phyloP scores from a whole-genome alignment of 2,329 filamentous ascomycete species.

The Chaetoscypha palmicola region DNA sequence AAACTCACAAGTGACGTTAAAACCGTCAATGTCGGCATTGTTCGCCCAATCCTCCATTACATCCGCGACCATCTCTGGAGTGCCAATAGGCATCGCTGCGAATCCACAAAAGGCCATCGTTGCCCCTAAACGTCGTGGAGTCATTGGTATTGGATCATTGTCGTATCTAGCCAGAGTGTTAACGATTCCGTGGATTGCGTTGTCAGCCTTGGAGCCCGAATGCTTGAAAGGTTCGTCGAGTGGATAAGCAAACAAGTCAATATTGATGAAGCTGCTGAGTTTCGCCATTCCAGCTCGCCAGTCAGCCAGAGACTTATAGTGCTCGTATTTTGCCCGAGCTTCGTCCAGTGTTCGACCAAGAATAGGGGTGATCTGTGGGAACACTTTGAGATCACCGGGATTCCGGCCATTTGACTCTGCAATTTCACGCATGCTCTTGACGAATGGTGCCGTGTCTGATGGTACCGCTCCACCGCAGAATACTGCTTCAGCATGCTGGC shows the following conservation, averaged over 20 bases:
- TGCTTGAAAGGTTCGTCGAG: neutral
- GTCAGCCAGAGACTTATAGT: neutral
- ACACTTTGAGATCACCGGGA: neutral
- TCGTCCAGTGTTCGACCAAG: neutral
- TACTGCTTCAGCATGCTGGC: neutral
- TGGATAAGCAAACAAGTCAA: neutral
- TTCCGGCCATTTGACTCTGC: neutral
- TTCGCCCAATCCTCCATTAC: conserved; percentile 58
- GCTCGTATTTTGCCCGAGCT: neutral
- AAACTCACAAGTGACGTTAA: conserved; percentile 62
- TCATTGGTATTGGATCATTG: neutral
- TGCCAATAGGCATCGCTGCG: neutral
- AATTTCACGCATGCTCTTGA: neutral
- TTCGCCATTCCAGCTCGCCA: neutral
- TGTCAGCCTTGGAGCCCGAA: neutral
- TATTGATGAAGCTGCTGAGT: neutral
- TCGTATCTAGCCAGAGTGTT: neutral
- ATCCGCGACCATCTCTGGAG: conserved; percentile 47
- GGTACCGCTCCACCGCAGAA: neutral
- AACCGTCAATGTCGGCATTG: conserved; percentile 66
- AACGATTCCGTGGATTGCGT: neutral
- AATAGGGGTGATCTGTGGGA: neutral
- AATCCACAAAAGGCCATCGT: neutral
- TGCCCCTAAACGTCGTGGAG: neutral
- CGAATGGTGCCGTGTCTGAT: neutral